Conservation (phyloP, 306 rosid genomes). For the Oxytropis ochrocephala region DNA sequence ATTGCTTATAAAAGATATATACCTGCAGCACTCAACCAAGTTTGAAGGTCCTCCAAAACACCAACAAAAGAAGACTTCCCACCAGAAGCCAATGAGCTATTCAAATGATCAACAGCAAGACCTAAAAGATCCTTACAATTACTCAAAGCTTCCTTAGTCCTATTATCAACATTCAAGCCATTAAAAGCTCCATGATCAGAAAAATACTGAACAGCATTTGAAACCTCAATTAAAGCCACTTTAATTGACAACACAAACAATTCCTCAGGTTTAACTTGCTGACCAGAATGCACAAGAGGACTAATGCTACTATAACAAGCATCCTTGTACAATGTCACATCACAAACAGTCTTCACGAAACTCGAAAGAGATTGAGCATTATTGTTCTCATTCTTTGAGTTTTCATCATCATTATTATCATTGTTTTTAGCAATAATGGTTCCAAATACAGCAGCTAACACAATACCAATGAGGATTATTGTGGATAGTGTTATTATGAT, state of each 20-base stretch:
- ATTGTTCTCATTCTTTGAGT: not conserved
- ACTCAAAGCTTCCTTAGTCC: slow-evolving; percentile 27
- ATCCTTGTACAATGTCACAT: slow-evolving; percentile 51
- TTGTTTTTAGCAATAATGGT: slow-evolving; percentile 14
- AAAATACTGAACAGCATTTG: slow-evolving; percentile 26
- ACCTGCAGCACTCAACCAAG: slow-evolving; percentile 80
- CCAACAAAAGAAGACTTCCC: slow-evolving; percentile 34
- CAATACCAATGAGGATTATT: slow-evolving; percentile 40
- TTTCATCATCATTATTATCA: no score
- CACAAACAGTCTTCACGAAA: slow-evolving; percentile 58
- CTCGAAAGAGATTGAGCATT: slow-evolving; percentile 1
- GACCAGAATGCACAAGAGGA: slow-evolving; percentile 29
- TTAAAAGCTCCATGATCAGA: slow-evolving; percentile 26
- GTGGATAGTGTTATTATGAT: slow-evolving; percentile 44
- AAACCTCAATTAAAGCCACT: slow-evolving; percentile 38
- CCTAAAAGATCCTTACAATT: slow-evolving; percentile 53
- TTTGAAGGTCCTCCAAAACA: slow-evolving; percentile 50
- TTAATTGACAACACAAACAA: slow-evolving; percentile 40
- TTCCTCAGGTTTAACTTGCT: slow-evolving; percentile 36
- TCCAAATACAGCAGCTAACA: slow-evolving; percentile 48
- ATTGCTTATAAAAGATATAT: not conserved
- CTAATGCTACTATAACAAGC: slow-evolving; percentile 42
- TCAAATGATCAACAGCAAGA: slow-evolving; percentile 60
- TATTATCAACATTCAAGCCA: slow-evolving; percentile 28
- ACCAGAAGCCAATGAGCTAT: slow-evolving; percentile 28